Conservation (phyloP, 805 yeast species). For the Candida insectorum region DNA sequence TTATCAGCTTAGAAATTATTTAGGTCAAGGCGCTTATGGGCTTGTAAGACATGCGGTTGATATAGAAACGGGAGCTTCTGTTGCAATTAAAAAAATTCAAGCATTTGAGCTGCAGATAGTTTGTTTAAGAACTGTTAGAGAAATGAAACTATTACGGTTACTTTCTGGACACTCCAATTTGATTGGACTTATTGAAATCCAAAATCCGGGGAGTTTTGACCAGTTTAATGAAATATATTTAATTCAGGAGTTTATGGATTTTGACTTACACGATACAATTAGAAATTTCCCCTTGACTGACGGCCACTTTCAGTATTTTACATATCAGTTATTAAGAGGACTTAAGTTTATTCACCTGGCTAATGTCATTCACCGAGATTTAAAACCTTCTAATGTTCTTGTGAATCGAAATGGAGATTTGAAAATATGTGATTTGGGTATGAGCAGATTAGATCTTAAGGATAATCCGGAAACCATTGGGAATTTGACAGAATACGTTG, state of each 20-base stretch:
- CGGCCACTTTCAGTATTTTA: slow-evolving; percentile 68
- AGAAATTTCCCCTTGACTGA: slow-evolving; percentile 51
- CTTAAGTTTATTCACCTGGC: slow-evolving; percentile 70
- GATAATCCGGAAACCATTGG: not conserved
- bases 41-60: slow-evolving; percentile 70
- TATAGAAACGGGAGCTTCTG: slow-evolving; percentile 55
- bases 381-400: slow-evolving; percentile 70
- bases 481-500: slow-evolving; percentile 74
- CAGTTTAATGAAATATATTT: slow-evolving; percentile 68
- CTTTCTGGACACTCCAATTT: slow-evolving; percentile 70
- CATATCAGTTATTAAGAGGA: slow-evolving; percentile 68
- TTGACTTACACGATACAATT: slow-evolving; percentile 65
- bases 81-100: slow-evolving; percentile 75
- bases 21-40: slow-evolving; percentile 85
- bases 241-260: slow-evolving; percentile 76
- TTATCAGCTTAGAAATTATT: slow-evolving; percentile 54
- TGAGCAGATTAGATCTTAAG: slow-evolving; percentile 48
- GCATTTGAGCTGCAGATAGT: slow-evolving; percentile 66
- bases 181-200: slow-evolving; percentile 61
- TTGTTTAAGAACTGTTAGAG: slow-evolving; percentile 68
- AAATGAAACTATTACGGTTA: slow-evolving; percentile 60
- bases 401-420: slow-evolving; percentile 70
- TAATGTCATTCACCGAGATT: slow-evolving; percentile 70
- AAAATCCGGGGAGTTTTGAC: slow-evolving; percentile 58
- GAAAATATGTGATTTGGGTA: slow-evolving; percentile 76